phyloP scores from a whole-genome alignment of 1,284 basidiomycete species.

The Pholiota adiposa region DNA sequence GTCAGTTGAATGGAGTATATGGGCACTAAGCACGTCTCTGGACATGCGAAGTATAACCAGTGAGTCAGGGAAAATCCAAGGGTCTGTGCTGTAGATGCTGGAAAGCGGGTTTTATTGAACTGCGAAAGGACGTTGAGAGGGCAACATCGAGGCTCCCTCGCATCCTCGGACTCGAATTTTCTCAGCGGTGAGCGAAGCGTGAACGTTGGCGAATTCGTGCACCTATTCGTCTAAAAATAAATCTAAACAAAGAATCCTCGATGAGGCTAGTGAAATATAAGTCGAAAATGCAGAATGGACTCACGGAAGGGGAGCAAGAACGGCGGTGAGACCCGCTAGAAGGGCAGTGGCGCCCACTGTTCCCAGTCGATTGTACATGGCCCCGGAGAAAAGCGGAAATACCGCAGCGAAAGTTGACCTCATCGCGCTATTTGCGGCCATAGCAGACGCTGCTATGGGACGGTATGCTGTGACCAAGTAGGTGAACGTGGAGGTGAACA shows the following conservation, averaged over 20 bases:
- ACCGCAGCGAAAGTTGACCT: conserved; percentile 70
- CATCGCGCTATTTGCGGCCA: conserved; percentile 75
- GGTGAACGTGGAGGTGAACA: conserved; percentile 74
- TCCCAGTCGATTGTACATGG: conserved; percentile 64
- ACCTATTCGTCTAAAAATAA: conserved; percentile 41
- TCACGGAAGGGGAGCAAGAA: conserved; percentile 76
- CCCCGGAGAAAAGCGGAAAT: conserved; percentile 71
- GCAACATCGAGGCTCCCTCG: too few relatives aligned
- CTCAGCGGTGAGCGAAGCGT: conserved; percentile 32
- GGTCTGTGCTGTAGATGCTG: too few relatives aligned
- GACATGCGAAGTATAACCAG: too few relatives aligned
- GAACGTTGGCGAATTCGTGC: conserved; percentile 36
- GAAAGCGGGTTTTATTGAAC: too few relatives aligned
- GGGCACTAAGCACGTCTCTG: too few relatives aligned
- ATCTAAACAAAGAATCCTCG: conserved; percentile 29
- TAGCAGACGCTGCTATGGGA: conserved; percentile 77
- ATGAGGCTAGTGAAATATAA: neutral
- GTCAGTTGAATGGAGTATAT: too few relatives aligned
- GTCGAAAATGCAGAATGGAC: conserved; percentile 29
- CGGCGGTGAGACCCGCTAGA: conserved; percentile 70
- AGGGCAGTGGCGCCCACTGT: conserved; percentile 78
- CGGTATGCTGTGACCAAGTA: conserved; percentile 75
- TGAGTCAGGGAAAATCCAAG: too few relatives aligned
- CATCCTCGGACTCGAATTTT: neutral
- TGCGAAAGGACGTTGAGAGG: too few relatives aligned